These are phyloP conservation scores for Claviceps spartinae DNA, from an alignment of 2,329 filamentous ascomycete species.

Conservation along the genomic window DNA sequence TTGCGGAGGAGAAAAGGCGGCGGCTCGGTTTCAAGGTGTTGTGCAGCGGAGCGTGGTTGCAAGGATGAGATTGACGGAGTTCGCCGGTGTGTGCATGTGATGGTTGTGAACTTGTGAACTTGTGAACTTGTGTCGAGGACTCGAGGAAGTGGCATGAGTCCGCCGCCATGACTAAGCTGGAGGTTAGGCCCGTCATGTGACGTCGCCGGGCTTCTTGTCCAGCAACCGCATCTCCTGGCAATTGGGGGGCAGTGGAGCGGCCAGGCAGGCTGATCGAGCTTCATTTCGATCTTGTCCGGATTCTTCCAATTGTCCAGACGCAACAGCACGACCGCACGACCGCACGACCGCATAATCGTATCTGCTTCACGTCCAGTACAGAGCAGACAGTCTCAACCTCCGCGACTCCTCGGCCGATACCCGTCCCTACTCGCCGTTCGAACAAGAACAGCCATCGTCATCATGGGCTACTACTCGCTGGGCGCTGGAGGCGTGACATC, in stretches of 20 bases:
- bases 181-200: constrained; percentile 21
- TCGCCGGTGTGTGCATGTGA: neutral
- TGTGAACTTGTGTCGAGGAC: neutral
- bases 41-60: neutral
- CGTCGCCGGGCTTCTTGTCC: constrained; percentile 11
- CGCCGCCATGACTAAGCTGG: neutral
- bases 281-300: neutral
- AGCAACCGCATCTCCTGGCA: neutral
- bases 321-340: neutral
- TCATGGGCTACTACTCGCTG: constrained; percentile 62
- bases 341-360: neutral
- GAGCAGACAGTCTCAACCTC: neutral
- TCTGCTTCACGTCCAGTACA: neutral
- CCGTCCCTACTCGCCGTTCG: neutral
- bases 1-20: neutral
- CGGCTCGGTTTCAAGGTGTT: neutral
- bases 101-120: too few species aligned
- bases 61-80: neutral
- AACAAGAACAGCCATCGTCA: constrained; percentile 11
- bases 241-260: neutral
- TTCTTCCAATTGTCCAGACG: neutral
- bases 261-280: neutral
- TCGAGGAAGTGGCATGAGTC: neutral
- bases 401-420: neutral
- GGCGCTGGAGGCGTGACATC: constrained; percentile 53